Base-by-base conservation (phyloP, 2,329 filamentous ascomycete species). In the Alternaria viburni region DNA sequence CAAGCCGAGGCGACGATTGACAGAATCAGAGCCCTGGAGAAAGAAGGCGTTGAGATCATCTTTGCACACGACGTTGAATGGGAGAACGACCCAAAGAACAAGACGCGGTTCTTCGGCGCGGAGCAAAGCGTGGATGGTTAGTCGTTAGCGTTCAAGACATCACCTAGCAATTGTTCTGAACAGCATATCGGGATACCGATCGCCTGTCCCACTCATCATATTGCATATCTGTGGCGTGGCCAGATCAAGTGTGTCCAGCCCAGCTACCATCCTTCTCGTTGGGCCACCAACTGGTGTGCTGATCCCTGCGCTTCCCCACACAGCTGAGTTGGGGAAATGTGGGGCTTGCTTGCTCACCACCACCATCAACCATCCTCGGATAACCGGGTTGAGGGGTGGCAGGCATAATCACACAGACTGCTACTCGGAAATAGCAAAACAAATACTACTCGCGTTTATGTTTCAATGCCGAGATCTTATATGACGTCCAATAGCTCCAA, bases 1-100 rank as follows among this genome's bases (percentile, higher is more conserved):
- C 67, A 69, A 23, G 86, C 86, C 8, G 79, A 77, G 68, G 73
- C 78, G 60, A 85, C 83, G 5, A 81, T 88, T 59, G 66, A 71
- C 21, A 72, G 79, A 41, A 81, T 87, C 32, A 72, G 76, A 30
- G 64, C 72, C 43, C 74, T 86, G 23, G 70, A 79, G 61, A 71
- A 73, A 54, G 74, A 76, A n/a, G 77, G 81, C 1, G 82, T 86
- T 6, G 85, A 87, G 72, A 76, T 86, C 15, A 79, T 87, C 32
- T 81, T 86, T 21, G 83, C 85, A 49, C 85, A 87, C 76, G 85
- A 86, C 71, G 81, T 79, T 25, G 81, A 75, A 5, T 87, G 85
- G 85, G 82, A 81, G 65, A 79, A 78, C 58, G 54, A 68, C 28
- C 79, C 81, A 46, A 59, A 52, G 32, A 77, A 80, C 59, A 70